These are phyloP conservation scores for Ajuga chamaepitys DNA, from an alignment of 257 asterid genomes.

Conservation along the genomic window DNA sequence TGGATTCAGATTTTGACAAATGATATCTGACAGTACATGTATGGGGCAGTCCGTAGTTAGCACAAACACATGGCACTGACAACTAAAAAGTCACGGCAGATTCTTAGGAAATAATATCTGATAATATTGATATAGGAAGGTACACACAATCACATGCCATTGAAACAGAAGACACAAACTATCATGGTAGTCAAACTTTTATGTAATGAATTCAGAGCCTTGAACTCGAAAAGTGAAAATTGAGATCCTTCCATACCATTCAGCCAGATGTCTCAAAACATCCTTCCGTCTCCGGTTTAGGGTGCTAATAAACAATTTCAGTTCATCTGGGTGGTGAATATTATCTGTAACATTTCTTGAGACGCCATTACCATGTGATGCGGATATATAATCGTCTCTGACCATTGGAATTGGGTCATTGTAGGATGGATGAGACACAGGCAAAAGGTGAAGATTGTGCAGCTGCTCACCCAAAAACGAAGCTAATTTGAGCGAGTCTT, in stretches of 20 bases:
- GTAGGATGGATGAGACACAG: slow-evolving; percentile 59
- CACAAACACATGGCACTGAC: background rate
- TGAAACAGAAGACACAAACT: background rate
- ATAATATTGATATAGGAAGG: background rate
- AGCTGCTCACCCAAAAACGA: slow-evolving; percentile 89
- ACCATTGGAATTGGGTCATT: slow-evolving; percentile 20
- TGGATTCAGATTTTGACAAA: background rate
- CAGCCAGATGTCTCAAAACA: slow-evolving; percentile 46
- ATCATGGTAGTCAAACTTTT: background rate
- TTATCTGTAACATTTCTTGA: slow-evolving; percentile 23
- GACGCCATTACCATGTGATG: slow-evolving; percentile 33
- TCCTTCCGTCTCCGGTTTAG: slow-evolving; percentile 61
- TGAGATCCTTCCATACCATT: slow-evolving; percentile 54
- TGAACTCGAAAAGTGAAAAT: background rate
- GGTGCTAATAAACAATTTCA: slow-evolving; percentile 47
- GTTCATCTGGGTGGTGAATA: slow-evolving; percentile 39
- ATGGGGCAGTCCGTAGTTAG: background rate
- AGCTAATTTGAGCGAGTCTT: slow-evolving; percentile 59
- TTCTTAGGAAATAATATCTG: background rate
- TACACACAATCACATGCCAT: background rate
- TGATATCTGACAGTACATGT: background rate
- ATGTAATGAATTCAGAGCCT: background rate
- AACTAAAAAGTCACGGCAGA: background rate
- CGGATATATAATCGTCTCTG: slow-evolving; percentile 26
- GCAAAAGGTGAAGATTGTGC: slow-evolving; percentile 69